phyloP scores from a whole-genome alignment of 257 asterid genomes.

The Euphrasia confusa region DNA sequence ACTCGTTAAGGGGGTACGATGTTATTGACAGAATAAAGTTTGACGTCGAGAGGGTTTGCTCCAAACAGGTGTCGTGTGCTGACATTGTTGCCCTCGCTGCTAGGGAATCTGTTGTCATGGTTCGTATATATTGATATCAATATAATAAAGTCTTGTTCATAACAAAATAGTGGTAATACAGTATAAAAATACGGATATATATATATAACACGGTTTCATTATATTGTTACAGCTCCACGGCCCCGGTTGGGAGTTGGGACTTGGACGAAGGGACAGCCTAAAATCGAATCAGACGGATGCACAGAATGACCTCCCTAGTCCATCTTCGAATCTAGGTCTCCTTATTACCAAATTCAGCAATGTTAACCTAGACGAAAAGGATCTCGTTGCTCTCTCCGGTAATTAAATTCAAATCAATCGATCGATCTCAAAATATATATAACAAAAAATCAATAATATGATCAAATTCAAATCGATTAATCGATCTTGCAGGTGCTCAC shows the following conservation, averaged over 20 bases:
- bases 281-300: not conserved
- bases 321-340: not conserved
- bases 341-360: not conserved
- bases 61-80: not conserved
- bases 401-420: no score
- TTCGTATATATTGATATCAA: no score
- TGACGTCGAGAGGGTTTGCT: not conserved
- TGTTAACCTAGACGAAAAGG: not conserved
- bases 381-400: not conserved
- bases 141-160: no score
- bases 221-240: not conserved
- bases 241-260: not conserved
- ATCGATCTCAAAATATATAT: no score
- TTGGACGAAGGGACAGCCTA: not conserved
- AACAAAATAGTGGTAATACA: no score
- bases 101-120: not conserved
- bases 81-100: not conserved
- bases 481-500: no score
- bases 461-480: no score
- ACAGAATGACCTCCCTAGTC: not conserved
- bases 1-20: not conserved
- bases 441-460: no score
- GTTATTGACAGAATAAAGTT: not conserved
- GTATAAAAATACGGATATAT: no score
- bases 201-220: no score